Conservation (phyloP, 371 early-diverging fungal genomes). For the Rhizopus stolonifer region DNA sequence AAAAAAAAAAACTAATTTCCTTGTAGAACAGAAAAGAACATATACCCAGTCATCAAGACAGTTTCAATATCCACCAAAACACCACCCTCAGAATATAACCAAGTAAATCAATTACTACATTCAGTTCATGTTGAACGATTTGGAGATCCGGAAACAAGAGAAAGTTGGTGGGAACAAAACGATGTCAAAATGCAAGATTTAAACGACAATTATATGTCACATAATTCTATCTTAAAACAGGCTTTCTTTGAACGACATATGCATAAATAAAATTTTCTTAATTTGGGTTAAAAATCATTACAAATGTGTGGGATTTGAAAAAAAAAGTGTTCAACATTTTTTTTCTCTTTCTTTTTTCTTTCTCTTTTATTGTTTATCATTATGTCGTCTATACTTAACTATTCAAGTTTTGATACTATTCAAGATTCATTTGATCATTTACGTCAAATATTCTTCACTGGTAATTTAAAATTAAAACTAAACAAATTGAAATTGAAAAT, state of each 20-base stretch:
- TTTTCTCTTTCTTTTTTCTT: slow-evolving; percentile 1
- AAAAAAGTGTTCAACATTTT: not conserved
- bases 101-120: slow-evolving; percentile 24
- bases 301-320: not conserved
- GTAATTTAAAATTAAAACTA: slow-evolving; percentile 12
- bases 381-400: slow-evolving; percentile 20
- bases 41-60: slow-evolving; percentile 2
- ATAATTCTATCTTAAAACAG: slow-evolving; percentile 21
- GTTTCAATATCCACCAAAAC: slow-evolving; percentile 22
- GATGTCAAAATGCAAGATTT: slow-evolving; percentile 23
- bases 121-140: slow-evolving; percentile 21
- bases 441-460: slow-evolving; percentile 34
- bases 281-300: slow-evolving; percentile 12
- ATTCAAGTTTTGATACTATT: slow-evolving; percentile 41
- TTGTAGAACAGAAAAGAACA: not conserved
- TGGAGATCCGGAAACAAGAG: slow-evolving; percentile 32
- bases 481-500: too few species aligned
- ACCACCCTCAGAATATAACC: slow-evolving; percentile 11
- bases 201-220: slow-evolving; percentile 10
- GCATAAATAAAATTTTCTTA: slow-evolving; percentile 2
- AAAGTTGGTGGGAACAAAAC: slow-evolving; percentile 24
- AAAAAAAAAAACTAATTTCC: slow-evolving; percentile 1
- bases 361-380: slow-evolving; percentile 3
- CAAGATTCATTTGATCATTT: slow-evolving; percentile 36
- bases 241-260: slow-evolving; percentile 25